Conservation (phyloP, 73 alveolate species). For the Tetrahymena borealis region DNA sequence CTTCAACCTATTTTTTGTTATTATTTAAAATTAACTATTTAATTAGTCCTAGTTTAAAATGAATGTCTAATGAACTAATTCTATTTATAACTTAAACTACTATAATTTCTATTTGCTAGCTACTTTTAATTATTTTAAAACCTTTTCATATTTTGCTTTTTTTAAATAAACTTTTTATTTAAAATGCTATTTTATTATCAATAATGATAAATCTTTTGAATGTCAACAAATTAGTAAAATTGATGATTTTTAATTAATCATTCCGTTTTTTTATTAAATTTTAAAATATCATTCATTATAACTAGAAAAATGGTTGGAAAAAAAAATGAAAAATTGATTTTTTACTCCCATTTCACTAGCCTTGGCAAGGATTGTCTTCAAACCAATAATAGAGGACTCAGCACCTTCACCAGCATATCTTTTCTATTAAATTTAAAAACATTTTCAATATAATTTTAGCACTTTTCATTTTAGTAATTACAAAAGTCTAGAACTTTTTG, state of each 20-base stretch:
- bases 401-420: constrained; percentile 83
- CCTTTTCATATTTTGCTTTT: too few species aligned
- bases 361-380: constrained; percentile 50
- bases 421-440: constrained; percentile 18
- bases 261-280: neutral
- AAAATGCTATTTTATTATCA: too few species aligned
- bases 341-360: constrained; percentile 30
- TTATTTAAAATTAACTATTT: too few species aligned
- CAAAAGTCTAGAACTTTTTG: constrained; percentile 55
- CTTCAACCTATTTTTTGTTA: neutral
- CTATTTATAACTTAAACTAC: too few species aligned
- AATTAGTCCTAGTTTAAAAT: too few species aligned
- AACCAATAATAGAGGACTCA: constrained; percentile 56
- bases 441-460: constrained; percentile 32
- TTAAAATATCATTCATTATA: neutral
- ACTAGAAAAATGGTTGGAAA: neutral
- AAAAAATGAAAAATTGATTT: neutral
- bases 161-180: too few species aligned
- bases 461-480: neutral
- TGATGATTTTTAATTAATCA: too few species aligned
- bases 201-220: too few species aligned
- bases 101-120: too few species aligned
- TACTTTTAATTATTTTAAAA: too few species aligned
- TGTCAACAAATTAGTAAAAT: too few species aligned
- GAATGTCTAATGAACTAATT: too few species aligned